Percentiles rank a stretch among this genome's conserved stretches.
Evolutionary conservation across 495 filamentous ascomycete species (phyloP).

Genomic region (Aspergillus nidulans): DNA sequence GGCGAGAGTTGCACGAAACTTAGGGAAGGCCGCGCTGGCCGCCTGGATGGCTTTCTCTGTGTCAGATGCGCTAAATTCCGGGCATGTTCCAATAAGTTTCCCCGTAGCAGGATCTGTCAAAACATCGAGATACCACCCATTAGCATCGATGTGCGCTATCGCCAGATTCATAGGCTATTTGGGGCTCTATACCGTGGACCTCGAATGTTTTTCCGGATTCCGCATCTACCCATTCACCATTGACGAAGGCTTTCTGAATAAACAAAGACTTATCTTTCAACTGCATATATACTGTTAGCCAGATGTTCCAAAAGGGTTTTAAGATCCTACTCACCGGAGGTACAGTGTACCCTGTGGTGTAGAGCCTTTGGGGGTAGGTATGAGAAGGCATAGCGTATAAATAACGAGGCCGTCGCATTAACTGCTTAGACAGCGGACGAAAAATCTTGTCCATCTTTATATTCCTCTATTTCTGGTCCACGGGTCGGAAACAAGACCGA

Average conservation of each 20-base stretch:
- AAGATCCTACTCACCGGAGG: slow-evolving; percentile 30
- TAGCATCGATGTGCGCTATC: not conserved
- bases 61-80: slow-evolving; percentile 73
- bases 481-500: not conserved
- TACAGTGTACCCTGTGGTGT: slow-evolving; percentile 39
- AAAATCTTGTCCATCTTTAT: slow-evolving; percentile 38
- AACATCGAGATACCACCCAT: not conserved
- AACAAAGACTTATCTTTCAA: slow-evolving; percentile 80
- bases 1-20: slow-evolving; percentile 68
- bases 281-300: slow-evolving; percentile 31
- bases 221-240: slow-evolving; percentile 77
- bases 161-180: not conserved
- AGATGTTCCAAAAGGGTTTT: not conserved
- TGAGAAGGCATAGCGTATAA: slow-evolving; percentile 35
- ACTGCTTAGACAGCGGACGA: slow-evolving; percentile 36
- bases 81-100: slow-evolving; percentile 73
- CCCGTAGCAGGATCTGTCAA: slow-evolving; percentile 71
- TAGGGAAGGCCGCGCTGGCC: slow-evolving; percentile 68
- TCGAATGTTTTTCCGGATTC: slow-evolving; percentile 76
- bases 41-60: slow-evolving; percentile 73
- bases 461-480: not conserved
- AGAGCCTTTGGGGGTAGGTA: slow-evolving; percentile 33
- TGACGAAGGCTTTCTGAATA: slow-evolving; percentile 77
- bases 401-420: slow-evolving; percentile 36
- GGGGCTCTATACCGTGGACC: slow-evolving; percentile 53